Base-by-base conservation (phyloP, 2,329 filamentous ascomycete genomes). In the Fusarium sp. region DNA sequence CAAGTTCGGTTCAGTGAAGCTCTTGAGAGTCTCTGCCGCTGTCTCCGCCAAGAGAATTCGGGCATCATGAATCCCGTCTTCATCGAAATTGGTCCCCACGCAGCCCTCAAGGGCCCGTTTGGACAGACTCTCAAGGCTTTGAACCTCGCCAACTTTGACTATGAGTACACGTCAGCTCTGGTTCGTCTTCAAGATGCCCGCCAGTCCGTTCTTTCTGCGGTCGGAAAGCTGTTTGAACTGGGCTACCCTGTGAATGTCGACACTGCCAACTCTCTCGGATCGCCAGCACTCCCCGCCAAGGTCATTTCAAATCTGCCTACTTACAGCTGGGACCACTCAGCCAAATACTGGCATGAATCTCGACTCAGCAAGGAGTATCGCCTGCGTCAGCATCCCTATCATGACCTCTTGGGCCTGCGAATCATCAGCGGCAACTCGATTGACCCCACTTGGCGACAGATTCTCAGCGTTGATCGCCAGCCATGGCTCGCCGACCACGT, bases 261-360 rank as follows among this genome's bases (percentile, higher is more conserved):
- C 9, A 70, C 66, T 61, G 47, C 54, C n/a, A 58, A 58, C 20
- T 58, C 20, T 6, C 22, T 31, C n/a, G 16, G 35, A 14, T n/a
- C 8, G 5, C 25, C 7, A 22, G n/a, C 4, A n/a, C 6, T 18
- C 4, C 6, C 18, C 11, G 7, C 20, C 29, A 29, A 33, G 5
- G 65, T 78, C 27, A 25, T 78, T 4, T 18, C 42, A 2, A 70
- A 74, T 13, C 65, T 86, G 0, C 84, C 85, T 2, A 71, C 73
- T 1, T 87, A 87, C 69, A 75, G 79, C 0, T 87, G 84, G 84
- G 80, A 86, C 40, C 83, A 86, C 25, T 36, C 52, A 1, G n/a
- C 29, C 20, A 33, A 36, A 2, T 57, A 35, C 20, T 57, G 52
- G 52, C 52, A 57, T 2, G 52, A 57, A 31, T 36, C 52, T 4